Evolutionary conservation across 2,329 filamentous ascomycete genomes (phyloP).

Genomic region (Fonsecaea erecta): DNA sequence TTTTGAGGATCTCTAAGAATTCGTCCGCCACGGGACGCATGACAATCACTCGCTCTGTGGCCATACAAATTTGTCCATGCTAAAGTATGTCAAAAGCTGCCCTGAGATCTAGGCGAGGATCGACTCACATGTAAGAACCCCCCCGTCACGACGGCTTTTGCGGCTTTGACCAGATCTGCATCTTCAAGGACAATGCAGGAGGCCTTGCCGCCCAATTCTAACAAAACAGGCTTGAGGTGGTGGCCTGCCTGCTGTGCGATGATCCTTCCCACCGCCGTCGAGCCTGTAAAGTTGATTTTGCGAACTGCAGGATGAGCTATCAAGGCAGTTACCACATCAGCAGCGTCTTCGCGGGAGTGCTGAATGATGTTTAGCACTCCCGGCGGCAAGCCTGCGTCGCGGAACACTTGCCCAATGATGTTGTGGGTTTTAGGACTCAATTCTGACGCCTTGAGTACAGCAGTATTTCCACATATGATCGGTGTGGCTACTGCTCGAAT

Average conservation of each 20-base stretch:
- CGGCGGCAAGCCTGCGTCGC: conserved; percentile 75
- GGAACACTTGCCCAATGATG: conserved; percentile 74
- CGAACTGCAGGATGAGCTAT: conserved; percentile 70
- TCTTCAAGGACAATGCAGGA: conserved; percentile 86
- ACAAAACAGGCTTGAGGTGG: conserved; percentile 77
- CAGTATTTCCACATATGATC: conserved; percentile 80
- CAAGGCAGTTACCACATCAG: conserved; percentile 75
- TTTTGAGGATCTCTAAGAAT: background rate
- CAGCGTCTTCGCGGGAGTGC: conserved; percentile 67
- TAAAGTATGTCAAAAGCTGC: background rate
- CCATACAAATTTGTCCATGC: conserved; percentile 33
- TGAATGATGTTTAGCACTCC: conserved; percentile 89
- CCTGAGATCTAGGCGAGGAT: conserved; percentile 9
- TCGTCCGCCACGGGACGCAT: conserved; percentile 1
- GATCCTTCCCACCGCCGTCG: conserved; percentile 78
- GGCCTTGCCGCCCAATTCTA: conserved; percentile 92
- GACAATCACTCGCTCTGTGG: conserved; percentile 48
- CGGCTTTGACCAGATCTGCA: conserved; percentile 65
- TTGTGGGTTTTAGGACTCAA: conserved; percentile 89
- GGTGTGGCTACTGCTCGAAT: conserved; percentile 88
- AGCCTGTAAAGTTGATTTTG: conserved; percentile 86
- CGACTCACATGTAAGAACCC: conserved; percentile 30
- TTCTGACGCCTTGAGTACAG: conserved; percentile 89
- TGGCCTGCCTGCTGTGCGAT: conserved; percentile 81
- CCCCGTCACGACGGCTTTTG: conserved; percentile 45